Evolutionary conservation across 306 rosid species (phyloP), one percentile per base, ranked within the genome.

Genomic region (Dicorynia guianensis): DNA sequence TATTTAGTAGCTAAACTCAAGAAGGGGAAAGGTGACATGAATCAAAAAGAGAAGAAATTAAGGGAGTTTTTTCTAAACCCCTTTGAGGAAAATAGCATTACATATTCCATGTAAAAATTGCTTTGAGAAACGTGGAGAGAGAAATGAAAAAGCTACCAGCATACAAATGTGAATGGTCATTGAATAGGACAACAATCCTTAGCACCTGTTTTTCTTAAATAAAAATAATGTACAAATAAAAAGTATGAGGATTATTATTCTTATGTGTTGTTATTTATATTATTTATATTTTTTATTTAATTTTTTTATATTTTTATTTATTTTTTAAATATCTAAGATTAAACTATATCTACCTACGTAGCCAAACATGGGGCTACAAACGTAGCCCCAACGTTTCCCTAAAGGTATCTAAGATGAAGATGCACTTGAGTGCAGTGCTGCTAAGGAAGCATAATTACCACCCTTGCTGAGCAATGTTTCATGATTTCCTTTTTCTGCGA

Each of bases 401-500:
- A 20, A 40, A 63, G 7, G 44, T 4, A 12, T 43, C 57, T 79
- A 75, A 10, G 69, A 76, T 75, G 72, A 40, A 53, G 87, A 57
- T 44, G 83, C 69, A 76, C 63, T 74, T 1, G 58, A 70, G 65
- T 83, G 87, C 5, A 80, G 64, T 80, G 90, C 83, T 3, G 66
- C 83, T 55, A 80, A 67, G 61, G 87, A 83, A 84, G 85, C 87
- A 80, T 83, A 86, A 42, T 66, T 66, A 69, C 80, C 90, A 60
- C 80, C 85, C 9, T 77, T 77, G 35, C 54, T 54, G 13, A 86
- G 50, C 76, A 86, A 61, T 33, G 68, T 34, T 61, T 86, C 87
- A 49, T 86, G 90, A 44, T 74, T 86, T 42, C 90, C 87, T 65
- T 80, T 80, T 69, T 86, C 90, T 59, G 71, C 87, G 13, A 90